A percentile compares a stretch with the other conserved stretches of the same genome.
Evolutionary conservation across 768 basidiomycete genomes (phyloP).

Genomic region (Boletus rubescentipes): DNA sequence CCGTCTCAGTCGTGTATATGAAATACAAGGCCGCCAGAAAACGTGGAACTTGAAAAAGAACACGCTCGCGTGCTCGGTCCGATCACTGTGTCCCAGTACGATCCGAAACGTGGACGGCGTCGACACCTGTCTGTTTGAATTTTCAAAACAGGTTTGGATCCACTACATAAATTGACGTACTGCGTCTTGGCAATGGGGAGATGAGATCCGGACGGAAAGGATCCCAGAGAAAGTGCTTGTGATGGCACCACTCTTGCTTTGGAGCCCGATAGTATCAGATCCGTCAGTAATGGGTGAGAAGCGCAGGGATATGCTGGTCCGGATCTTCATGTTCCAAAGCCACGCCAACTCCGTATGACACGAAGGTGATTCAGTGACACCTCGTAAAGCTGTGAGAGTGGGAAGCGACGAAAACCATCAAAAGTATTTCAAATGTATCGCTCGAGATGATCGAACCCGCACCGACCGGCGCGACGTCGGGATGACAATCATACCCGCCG

Average conservation of each 20-base stretch:
- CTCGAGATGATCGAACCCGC: neutral
- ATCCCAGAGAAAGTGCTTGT: neutral
- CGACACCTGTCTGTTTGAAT: neutral
- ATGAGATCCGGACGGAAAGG: neutral
- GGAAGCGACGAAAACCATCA: neutral
- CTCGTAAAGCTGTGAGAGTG: neutral
- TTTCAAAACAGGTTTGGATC: neutral
- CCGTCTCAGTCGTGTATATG: neutral
- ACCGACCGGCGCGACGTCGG: neutral
- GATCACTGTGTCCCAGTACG: neutral
- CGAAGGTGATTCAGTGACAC: too few species aligned
- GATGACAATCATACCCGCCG: neutral
- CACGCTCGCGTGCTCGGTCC: neutral
- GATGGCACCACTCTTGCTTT: neutral
- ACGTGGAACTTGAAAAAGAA: neutral
- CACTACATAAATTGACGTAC: neutral
- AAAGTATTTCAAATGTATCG: neutral
- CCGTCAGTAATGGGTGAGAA: too few species aligned
- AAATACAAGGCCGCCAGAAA: neutral
- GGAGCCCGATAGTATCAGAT: too few species aligned
- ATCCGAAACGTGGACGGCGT: conserved; percentile 3
- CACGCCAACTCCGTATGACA: too few species aligned
- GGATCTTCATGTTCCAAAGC: too few species aligned
- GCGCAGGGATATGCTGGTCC: too few species aligned
- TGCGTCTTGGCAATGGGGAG: neutral